Evolutionary conservation across 2,329 filamentous ascomycete species (phyloP).

Genomic region (Mycocentrospora acerina): DNA sequence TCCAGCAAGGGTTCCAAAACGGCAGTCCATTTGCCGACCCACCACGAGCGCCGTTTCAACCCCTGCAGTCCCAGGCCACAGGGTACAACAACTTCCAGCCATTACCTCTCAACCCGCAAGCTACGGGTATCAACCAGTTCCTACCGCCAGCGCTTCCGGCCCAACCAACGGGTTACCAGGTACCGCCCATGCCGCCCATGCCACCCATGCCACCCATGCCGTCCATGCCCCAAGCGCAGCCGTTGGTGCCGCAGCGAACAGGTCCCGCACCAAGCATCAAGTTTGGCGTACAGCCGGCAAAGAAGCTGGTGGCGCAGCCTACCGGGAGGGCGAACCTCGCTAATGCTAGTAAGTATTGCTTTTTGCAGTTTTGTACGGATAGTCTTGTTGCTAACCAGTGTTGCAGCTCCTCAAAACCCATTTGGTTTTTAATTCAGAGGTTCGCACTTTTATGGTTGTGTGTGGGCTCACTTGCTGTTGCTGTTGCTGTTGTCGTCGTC

Average conservation of each 20-base stretch:
- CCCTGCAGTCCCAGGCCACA: constrained; percentile 47
- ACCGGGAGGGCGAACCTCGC: constrained; percentile 91
- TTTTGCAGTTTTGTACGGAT: background rate
- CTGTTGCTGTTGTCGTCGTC: too few relatives aligned
- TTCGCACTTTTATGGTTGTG: too few relatives aligned
- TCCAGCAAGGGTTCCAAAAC: constrained; percentile 49
- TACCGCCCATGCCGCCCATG: constrained; percentile 60
- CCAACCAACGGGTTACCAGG: constrained; percentile 57
- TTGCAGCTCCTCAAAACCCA: constrained; percentile 69
- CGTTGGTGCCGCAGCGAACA: constrained; percentile 75
- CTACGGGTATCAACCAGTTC: constrained; percentile 55
- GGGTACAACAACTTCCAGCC: constrained; percentile 41
- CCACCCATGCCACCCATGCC: constrained; percentile 56
- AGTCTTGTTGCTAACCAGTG: constrained; percentile 6
- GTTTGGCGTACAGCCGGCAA: constrained; percentile 75
- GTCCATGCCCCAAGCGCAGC: constrained; percentile 59
- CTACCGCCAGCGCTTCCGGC: constrained; percentile 53
- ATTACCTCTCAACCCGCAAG: constrained; percentile 51
- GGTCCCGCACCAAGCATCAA: constrained; percentile 84
- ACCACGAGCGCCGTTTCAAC: constrained; percentile 48
- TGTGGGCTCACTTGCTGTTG: too few relatives aligned
- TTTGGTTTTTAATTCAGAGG: constrained; percentile 61
- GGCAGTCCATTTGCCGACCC: constrained; percentile 57
- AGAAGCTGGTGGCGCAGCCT: constrained; percentile 79
- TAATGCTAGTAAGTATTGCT: constrained; percentile 82